Evolutionary conservation across 257 asterid species (phyloP).

Genomic region (Nicotiana tomentosiformis): DNA sequence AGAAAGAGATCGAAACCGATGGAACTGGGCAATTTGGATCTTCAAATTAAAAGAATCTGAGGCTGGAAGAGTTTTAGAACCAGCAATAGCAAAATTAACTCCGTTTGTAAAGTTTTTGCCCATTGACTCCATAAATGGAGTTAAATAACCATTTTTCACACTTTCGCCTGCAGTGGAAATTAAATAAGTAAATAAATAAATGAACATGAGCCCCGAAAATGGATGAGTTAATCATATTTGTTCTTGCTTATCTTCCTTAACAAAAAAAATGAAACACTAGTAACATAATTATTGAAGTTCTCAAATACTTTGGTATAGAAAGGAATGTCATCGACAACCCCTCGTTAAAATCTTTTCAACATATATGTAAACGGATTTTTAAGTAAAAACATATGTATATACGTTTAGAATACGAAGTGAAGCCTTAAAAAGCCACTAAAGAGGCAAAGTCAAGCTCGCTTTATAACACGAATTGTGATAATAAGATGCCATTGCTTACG

Average conservation of each 20-base stretch:
- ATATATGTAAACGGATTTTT: too few species aligned
- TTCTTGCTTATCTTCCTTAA: too few species aligned
- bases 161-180: conserved; percentile 35
- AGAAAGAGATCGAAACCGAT: conserved; percentile 33
- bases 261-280: not conserved
- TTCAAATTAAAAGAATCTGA: conserved; percentile 23
- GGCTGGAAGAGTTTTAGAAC: conserved; percentile 34
- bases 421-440: too few species aligned
- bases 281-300: not conserved
- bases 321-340: too few species aligned
- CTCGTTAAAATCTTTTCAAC: too few species aligned
- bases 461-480: too few species aligned
- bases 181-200: not conserved
- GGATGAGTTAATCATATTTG: too few species aligned
- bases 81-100: conserved; percentile 38
- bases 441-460: too few species aligned
- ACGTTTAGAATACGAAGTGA: too few species aligned
- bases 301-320: not conserved
- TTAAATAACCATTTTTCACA: conserved; percentile 31
- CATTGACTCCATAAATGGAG: conserved; percentile 38
- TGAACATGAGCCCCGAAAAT: not conserved
- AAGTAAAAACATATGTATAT: too few species aligned
- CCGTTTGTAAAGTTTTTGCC: conserved; percentile 37
- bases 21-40: conserved; percentile 32
- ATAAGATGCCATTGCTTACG: too few species aligned